Percentiles rank a stretch among this genome's conserved stretches.
Conservation (phyloP, 2,329 filamentous ascomycete genomes). For the Arthrobotrys conoides region DNA sequence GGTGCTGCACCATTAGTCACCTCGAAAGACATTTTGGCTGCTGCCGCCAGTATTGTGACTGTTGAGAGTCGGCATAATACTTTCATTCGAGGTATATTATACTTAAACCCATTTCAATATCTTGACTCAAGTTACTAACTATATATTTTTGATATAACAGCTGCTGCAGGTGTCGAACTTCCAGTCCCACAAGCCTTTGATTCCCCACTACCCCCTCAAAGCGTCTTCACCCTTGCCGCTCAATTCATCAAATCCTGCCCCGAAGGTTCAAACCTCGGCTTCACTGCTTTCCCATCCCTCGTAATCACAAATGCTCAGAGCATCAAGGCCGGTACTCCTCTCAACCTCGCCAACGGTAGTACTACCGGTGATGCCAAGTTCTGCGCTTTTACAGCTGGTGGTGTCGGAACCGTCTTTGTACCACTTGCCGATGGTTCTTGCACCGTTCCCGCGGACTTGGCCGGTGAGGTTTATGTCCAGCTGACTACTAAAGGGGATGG, state of each 20-base stretch:
- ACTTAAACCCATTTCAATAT: constrained; percentile 66
- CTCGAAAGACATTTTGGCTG: constrained; percentile 74
- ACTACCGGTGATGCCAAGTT: constrained; percentile 67
- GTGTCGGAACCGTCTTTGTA: constrained; percentile 74
- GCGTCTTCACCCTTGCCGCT: constrained; percentile 80
- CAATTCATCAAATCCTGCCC: constrained; percentile 81
- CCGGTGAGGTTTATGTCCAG: constrained; percentile 78
- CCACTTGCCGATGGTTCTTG: constrained; percentile 73
- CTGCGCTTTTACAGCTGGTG: constrained; percentile 66
- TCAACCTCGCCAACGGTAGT: constrained; percentile 70
- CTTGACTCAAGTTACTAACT: constrained; percentile 11
- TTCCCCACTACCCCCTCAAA: constrained; percentile 76
- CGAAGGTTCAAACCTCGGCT: constrained; percentile 74
- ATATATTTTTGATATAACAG: constrained; percentile 10
- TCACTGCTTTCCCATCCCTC: constrained; percentile 75
- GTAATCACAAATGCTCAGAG: constrained; percentile 62
- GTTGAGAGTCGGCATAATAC: constrained; percentile 82
- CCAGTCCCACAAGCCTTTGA: constrained; percentile 79
- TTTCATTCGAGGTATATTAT: constrained; percentile 76
- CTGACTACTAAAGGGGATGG: constrained; percentile 73
- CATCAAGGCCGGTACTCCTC: constrained; percentile 64
- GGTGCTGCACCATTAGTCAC: constrained; percentile 78
- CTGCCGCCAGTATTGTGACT: constrained; percentile 79
- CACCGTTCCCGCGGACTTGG: constrained; percentile 74
- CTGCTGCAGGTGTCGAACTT: constrained; percentile 66